Conservation (phyloP, 176 grass and related monocot species). For the Poa pratensis region DNA sequence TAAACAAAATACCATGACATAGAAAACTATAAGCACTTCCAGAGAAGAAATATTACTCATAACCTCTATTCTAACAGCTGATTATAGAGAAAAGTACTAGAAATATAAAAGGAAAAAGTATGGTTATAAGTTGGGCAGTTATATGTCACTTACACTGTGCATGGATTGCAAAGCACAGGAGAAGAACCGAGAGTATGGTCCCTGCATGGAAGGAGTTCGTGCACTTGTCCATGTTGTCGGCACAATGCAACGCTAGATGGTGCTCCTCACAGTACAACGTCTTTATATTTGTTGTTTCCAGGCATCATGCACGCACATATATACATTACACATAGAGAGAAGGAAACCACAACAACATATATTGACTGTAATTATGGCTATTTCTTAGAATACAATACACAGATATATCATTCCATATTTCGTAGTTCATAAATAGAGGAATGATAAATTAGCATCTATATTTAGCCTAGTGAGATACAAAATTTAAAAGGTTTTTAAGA, state of each 20-base stretch:
- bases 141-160: not conserved
- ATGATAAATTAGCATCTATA: too few species aligned
- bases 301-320: not conserved
- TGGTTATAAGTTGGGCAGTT: not conserved
- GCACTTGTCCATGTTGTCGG: not conserved
- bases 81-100: too few species aligned
- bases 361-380: not conserved
- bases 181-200: not conserved
- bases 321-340: not conserved
- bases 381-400: not conserved
- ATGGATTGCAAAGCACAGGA: not conserved
- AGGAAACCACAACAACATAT: not conserved
- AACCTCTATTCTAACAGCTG: too few species aligned
- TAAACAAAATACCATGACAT: not conserved
- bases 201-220: not conserved
- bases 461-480: too few species aligned
- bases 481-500: too few species aligned
- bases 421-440: too few species aligned
- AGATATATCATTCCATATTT: too few species aligned
- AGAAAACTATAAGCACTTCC: not conserved
- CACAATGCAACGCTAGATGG: not conserved
- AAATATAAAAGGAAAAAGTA: too few species aligned
- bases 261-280: not conserved
- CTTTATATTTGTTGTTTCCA: not conserved
- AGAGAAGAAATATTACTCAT: too few species aligned